A percentile compares a stretch with the other conserved stretches of the same genome.
These are phyloP conservation scores for Lactuca sativa DNA, from an alignment of 129 eudicot species.

Conservation along the genomic window DNA sequence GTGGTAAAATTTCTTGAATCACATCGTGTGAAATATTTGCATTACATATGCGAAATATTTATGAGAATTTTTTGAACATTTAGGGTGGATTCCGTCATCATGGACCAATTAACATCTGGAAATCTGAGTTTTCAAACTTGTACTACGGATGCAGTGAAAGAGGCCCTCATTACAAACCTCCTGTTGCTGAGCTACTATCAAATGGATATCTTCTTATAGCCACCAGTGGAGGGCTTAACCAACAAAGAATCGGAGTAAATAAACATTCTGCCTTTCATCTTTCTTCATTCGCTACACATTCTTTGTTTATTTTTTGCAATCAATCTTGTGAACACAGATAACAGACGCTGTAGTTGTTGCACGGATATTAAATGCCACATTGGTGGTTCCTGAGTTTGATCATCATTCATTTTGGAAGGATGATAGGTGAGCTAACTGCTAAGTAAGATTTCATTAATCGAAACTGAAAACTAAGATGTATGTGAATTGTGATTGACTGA, in stretches of 20 bases:
- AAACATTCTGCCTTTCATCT: neutral
- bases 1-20: constrained; percentile 31
- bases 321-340: constrained; percentile 47
- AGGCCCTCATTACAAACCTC: constrained; percentile 60
- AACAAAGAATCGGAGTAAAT: constrained; percentile 92
- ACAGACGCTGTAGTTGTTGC: constrained; percentile 98
- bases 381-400: constrained; percentile 95
- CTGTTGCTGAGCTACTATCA: constrained; percentile 27
- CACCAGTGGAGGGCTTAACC: constrained; percentile 94
- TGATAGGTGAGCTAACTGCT: constrained; percentile 51
- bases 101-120: constrained; percentile 84
- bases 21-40: constrained; percentile 5
- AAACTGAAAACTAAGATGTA: too few species aligned
- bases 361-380: constrained; percentile 85
- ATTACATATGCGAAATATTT: neutral
- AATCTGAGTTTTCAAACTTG: constrained; percentile 60
- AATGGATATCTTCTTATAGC: constrained; percentile 94
- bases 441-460: too few species aligned
- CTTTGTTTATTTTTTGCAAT: neutral
- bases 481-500: constrained; percentile 11
- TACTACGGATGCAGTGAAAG: constrained; percentile 93
- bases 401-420: constrained; percentile 97
- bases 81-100: constrained; percentile 59
- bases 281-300: neutral
- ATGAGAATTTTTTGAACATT: constrained; percentile 11